These are phyloP conservation scores for Penicillium coprophilum DNA, from an alignment of 495 filamentous ascomycete genomes.

Conservation along the genomic window DNA sequence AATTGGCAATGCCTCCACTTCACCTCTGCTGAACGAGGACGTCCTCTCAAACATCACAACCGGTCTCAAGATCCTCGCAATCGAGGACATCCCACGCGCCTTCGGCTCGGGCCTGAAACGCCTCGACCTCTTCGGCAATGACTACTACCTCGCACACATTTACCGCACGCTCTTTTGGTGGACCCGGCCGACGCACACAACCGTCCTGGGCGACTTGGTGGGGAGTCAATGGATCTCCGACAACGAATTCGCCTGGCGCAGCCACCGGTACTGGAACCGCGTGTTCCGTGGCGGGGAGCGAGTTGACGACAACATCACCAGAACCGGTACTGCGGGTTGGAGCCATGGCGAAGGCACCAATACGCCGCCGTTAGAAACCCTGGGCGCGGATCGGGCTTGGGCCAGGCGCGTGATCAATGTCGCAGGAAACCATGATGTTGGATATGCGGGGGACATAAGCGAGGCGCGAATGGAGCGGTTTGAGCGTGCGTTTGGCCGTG, in stretches of 20 bases:
- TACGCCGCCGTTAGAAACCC: slow-evolving; percentile 40
- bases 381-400: slow-evolving; percentile 62
- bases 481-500: slow-evolving; percentile 75
- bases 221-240: slow-evolving; percentile 96
- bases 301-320: slow-evolving; percentile 61
- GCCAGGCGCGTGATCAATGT: slow-evolving; percentile 76
- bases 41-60: slow-evolving; percentile 45
- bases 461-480: slow-evolving; percentile 70
- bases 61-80: slow-evolving; percentile 51
- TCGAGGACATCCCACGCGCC: slow-evolving; percentile 63
- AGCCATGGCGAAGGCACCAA: slow-evolving; percentile 36
- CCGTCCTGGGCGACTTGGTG: slow-evolving; percentile 85
- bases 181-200: slow-evolving; percentile 80
- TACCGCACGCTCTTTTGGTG: slow-evolving; percentile 84
- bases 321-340: slow-evolving; percentile 26
- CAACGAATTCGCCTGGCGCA: slow-evolving; percentile 73
- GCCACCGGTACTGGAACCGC: slow-evolving; percentile 74
- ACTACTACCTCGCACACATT: slow-evolving; percentile 90
- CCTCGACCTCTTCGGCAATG: slow-evolving; percentile 87
- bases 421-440: slow-evolving; percentile 93
- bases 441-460: slow-evolving; percentile 88
- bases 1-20: slow-evolving; percentile 16
- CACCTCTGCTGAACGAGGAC: slow-evolving; percentile 20
- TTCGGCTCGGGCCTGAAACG: slow-evolving; percentile 68
- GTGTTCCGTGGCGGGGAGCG: slow-evolving; percentile 70